Conservation (phyloP, 129 eudicot species). For the Flaveria ramosissima region DNA sequence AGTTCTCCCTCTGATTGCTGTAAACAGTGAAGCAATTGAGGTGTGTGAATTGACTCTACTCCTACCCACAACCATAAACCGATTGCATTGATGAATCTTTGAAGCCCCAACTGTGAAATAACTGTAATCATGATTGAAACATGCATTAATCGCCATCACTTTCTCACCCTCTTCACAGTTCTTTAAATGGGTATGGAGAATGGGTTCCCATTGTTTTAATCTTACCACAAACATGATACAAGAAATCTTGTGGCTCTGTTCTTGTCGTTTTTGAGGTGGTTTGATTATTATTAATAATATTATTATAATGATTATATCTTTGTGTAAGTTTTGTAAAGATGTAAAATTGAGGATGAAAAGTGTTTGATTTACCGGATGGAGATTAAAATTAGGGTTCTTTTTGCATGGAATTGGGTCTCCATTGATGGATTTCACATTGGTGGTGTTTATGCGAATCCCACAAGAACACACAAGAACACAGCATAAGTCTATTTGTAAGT, state of each 20-base stretch:
- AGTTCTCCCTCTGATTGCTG: neutral
- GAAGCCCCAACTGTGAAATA: neutral
- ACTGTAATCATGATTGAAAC: conserved; percentile 4
- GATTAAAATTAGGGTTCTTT: conserved; percentile 25
- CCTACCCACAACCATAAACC: neutral
- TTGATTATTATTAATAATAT: neutral
- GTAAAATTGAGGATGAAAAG: neutral
- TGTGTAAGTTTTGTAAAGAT: conserved; percentile 12
- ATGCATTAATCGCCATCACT: conserved; percentile 31
- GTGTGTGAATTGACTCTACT: neutral
- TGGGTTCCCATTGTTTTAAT: conserved; percentile 27
- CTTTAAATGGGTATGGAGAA: neutral
- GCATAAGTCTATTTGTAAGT: too few relatives aligned
- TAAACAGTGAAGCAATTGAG: conserved; percentile 1
- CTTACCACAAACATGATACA: conserved; percentile 5
- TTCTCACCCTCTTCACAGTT: neutral
- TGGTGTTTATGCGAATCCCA: too few relatives aligned
- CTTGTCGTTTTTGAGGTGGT: conserved; percentile 26
- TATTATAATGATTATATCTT: neutral
- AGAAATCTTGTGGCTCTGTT: conserved; percentile 17
- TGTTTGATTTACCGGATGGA: conserved; percentile 18
- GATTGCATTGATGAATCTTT: neutral
- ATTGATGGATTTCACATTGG: neutral
- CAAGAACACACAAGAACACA: too few relatives aligned
- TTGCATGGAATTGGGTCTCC: conserved; percentile 32